Percentiles rank a stretch among this genome's conserved stretches.
phyloP scores from a whole-genome alignment of 1,284 basidiomycete species.

The Ganoderma resinaceum region DNA sequence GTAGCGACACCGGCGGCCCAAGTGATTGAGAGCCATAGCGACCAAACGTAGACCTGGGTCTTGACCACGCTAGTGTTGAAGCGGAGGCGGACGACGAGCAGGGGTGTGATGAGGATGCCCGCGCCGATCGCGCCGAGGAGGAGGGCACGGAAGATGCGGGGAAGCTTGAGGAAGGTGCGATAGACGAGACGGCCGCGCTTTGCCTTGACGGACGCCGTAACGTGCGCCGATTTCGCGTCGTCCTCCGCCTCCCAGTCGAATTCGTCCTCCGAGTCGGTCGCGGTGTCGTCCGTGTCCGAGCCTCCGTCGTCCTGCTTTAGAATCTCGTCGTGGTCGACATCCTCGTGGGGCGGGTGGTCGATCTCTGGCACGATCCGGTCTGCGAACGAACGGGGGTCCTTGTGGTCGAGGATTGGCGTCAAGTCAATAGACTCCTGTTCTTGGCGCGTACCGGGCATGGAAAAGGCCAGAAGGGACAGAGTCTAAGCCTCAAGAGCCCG shows the following conservation, averaged over 20 bases:
- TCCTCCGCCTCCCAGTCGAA: slow-evolving; percentile 76
- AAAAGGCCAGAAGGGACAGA: slow-evolving; percentile 13
- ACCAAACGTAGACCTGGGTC: slow-evolving; percentile 71
- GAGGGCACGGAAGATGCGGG: slow-evolving; percentile 62
- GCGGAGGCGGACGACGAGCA: slow-evolving; percentile 69
- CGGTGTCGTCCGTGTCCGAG: slow-evolving; percentile 57
- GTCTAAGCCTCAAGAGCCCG: not conserved
- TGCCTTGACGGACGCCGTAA: slow-evolving; percentile 44
- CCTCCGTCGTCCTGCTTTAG: slow-evolving; percentile 46
- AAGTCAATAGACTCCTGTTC: slow-evolving; percentile 36
- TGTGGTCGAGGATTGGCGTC: slow-evolving; percentile 26
- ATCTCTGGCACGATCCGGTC: slow-evolving; percentile 27
- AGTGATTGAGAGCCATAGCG: slow-evolving; percentile 72
- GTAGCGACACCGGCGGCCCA: slow-evolving; percentile 73
- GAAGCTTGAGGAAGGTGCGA: slow-evolving; percentile 72
- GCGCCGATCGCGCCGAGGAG: slow-evolving; percentile 63
- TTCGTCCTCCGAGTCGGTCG: slow-evolving; percentile 70
- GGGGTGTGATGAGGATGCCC: slow-evolving; percentile 70
- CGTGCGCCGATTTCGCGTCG: slow-evolving; percentile 43
- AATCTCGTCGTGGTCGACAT: slow-evolving; percentile 33
- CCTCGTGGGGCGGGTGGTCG: slow-evolving; percentile 24
- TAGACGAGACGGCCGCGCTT: slow-evolving; percentile 65
- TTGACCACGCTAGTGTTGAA: slow-evolving; percentile 58
- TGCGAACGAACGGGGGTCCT: slow-evolving; percentile 23
- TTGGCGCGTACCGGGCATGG: slow-evolving; percentile 23